Base-by-base conservation (phyloP, 495 filamentous ascomycete species). In the Podospora pseudopauciseta region DNA sequence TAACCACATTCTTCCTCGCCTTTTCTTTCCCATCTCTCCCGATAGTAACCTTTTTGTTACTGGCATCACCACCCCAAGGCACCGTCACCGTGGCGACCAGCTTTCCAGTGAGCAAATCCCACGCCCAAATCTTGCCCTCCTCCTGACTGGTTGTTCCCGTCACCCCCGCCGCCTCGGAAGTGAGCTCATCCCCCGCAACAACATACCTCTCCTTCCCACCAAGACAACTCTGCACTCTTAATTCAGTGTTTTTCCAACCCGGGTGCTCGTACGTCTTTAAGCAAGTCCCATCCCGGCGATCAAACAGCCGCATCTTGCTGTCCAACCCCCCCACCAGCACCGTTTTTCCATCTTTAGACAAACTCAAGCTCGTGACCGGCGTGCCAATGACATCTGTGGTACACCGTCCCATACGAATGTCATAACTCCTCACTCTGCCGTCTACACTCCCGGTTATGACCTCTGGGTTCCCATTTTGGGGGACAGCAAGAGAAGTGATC, bases 81-180 rank as follows among this genome's bases (percentile, higher is more conserved):
- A 86, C 88, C 54, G 82, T 75, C 58, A 93, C 72, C 64, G 81
- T 86, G 27, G 87, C 83, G 64, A 90, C 81, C 54, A 90, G 73
- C 64, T 88, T 86, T 1, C 93, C 94, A 54, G 83, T 90, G 62
- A 97, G 72, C n/a, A 96, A 75, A 85, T 97, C 94, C 92, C 94
- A 98, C 15, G 89, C 92, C 84, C 90, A 92, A 19, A 96, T 84
- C 71, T 87, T 85, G 9, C 89, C 89, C 66, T 88, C 82, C 2
- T 73, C 23, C 6, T 27, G 6, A 5, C 28, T 32, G 59, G 23
- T 23, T 23, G 23, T 23, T 23, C 16, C 18, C 4, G 5, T 86
- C 0, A 77, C 72, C 2, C 64, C 74, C 6, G 54, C 71, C 28
- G 54, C 71, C 28, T 70, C 72, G 54, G 81, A 81, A 0, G 74